Percentiles rank a stretch among this genome's conserved stretches.
These are phyloP conservation scores for Tricladium varicosporioides DNA, from an alignment of 2,329 filamentous ascomycete species.

Conservation along the genomic window DNA sequence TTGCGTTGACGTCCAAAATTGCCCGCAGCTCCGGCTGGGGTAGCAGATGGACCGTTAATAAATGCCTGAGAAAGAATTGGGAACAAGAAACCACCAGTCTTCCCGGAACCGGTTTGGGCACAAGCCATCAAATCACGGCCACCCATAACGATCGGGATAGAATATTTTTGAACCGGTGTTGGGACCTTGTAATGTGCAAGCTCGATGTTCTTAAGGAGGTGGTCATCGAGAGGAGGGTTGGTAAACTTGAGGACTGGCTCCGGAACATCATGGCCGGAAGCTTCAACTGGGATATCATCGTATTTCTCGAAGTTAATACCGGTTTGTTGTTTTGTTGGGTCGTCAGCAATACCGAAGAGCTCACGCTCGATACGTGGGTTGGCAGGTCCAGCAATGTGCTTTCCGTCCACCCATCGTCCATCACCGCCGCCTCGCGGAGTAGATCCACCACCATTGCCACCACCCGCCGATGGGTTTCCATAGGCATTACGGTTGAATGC, in stretches of 20 bases:
- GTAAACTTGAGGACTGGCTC: constrained; percentile 88
- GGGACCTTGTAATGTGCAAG: constrained; percentile 93
- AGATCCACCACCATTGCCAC: constrained; percentile 38
- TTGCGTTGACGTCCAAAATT: constrained; percentile 93
- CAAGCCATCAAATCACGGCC: constrained; percentile 99
- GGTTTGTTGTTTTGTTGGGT: constrained; percentile 91
- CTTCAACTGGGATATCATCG: constrained; percentile 98
- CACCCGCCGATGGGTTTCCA: constrained; percentile 36
- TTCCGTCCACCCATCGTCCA: constrained; percentile 94
- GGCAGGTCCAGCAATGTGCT: constrained; percentile 85
- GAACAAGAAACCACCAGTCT: constrained; percentile 99
- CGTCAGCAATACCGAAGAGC: constrained; percentile 87
- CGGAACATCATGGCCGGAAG: constrained; percentile 88
- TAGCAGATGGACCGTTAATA: constrained; percentile 75
- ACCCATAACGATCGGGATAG: constrained; percentile 96
- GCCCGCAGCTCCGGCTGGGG: constrained; percentile 61
- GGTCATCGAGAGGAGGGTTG: constrained; percentile 93
- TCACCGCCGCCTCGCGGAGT: constrained; percentile 82
- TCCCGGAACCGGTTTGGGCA: constrained; percentile 99
- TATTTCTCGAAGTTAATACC: constrained; percentile 99
- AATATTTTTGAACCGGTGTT: constrained; percentile 98
- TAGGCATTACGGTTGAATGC: constrained; percentile 59
- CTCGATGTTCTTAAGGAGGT: constrained; percentile 89
- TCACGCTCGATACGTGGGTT: constrained; percentile 93
- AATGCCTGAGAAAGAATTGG: constrained; percentile 98